Base-by-base conservation (phyloP, 177 flowering plant genomes). In the Vitis hybrid region DNA sequence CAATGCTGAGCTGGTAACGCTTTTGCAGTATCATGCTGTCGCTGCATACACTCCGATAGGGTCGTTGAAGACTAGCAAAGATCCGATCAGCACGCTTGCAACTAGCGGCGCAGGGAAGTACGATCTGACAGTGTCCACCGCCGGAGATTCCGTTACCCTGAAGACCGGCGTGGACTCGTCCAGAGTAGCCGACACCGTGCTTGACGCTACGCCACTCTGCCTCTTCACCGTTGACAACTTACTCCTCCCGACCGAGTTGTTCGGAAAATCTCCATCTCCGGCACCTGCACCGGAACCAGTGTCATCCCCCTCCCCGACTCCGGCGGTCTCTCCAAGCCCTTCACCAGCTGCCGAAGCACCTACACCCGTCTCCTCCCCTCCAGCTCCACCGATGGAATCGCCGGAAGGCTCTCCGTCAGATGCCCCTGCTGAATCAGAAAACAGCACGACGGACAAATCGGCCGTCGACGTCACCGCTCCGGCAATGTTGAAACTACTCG, bases 81-180 rank as follows among this genome's bases (percentile, higher is more conserved):
- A 9, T 57, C 82, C 89, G 17, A 69, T 93, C 53, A 17, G 73
- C 10, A 95, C 98, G 0, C 67, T 95, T 47, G 99, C 99, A 2
- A 81, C 87, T 5, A 88, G 75, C 77, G 95, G 91, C 15, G 89
- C 90, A 55, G 92, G 89, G 11, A 91, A 95, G 80, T 95, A 73
- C 76, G 87, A 75, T 47, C 68, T 91, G 15, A 78, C 77, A 1
- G 82, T 73, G 2, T 53, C 76, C 0, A 72, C 86, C 0, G 86
- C 92, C 17, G 98, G 99, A 2, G 99, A 93, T 68, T 54, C 73
- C 4, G 95, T 93, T 22, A 84, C 85, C 1, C 85, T 95, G 47
- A 69, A 84, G 75, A 88, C 96, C 57, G 99, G 98, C 2, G 88
- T 90, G 12, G 96, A 71, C 66, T 59, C 90, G 2, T 90, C 99